A percentile compares a stretch with the other conserved stretches of the same genome.
Evolutionary conservation across 208 protist genomes (phyloP).

Genomic region (Trichomonas gallinae): DNA sequence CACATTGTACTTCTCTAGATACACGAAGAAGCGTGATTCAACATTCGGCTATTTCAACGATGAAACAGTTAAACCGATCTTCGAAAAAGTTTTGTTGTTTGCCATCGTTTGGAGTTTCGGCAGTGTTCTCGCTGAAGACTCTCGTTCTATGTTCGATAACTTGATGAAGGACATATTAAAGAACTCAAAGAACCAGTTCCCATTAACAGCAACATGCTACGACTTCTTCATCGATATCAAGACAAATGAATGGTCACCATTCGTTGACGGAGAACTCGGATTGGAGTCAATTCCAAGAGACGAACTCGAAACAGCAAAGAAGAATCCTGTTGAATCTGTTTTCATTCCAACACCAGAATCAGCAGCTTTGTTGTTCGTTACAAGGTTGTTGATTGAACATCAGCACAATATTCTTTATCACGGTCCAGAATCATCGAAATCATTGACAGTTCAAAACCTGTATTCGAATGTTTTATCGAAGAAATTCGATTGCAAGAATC

Average conservation of each 20-base stretch:
- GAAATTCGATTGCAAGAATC: slow-evolving; percentile 46
- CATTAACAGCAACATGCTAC: background rate
- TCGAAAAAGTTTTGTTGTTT: slow-evolving; percentile 50
- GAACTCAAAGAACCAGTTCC: slow-evolving; percentile 54
- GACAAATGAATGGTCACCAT: slow-evolving; percentile 27
- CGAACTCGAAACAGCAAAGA: background rate
- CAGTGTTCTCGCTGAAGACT: slow-evolving; percentile 65
- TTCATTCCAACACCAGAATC: background rate
- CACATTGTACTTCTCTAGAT: background rate
- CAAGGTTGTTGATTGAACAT: background rate
- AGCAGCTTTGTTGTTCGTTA: background rate
- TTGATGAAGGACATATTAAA: slow-evolving; percentile 54
- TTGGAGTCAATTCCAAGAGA: background rate
- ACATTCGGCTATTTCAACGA: background rate
- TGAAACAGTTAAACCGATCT: background rate
- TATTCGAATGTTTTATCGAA: background rate
- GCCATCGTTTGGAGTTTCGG: slow-evolving; percentile 82
- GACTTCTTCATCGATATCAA: slow-evolving; percentile 25
- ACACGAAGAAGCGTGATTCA: background rate
- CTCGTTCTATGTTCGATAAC: slow-evolving; percentile 64
- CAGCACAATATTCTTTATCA: background rate
- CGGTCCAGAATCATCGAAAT: background rate
- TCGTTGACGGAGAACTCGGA: background rate
- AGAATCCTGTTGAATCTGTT: background rate
- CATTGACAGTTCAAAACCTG: background rate